These are phyloP conservation scores for Cladochytrium replicatum DNA, from an alignment of 192 early-diverging fungal genomes.

Conservation along the genomic window DNA sequence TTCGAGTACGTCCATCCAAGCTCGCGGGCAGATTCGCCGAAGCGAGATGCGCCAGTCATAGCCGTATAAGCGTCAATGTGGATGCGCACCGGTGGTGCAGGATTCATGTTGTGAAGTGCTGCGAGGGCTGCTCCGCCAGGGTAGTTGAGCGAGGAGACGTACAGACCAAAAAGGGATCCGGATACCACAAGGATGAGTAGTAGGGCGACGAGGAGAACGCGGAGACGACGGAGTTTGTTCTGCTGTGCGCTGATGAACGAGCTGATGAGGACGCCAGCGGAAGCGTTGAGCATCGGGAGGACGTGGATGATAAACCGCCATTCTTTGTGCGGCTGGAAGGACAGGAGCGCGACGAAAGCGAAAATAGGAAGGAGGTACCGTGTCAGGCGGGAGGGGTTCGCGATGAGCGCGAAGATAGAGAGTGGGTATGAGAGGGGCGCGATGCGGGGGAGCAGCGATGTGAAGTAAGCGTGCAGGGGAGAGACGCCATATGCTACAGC, in stretches of 20 bases:
- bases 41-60: slow-evolving; percentile 77
- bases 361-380: slow-evolving; percentile 44
- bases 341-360: slow-evolving; percentile 56
- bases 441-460: slow-evolving; percentile 62
- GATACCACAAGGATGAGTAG: slow-evolving; percentile 1
- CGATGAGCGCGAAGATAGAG: slow-evolving; percentile 17
- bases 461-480: slow-evolving; percentile 68
- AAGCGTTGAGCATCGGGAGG: slow-evolving; percentile 69
- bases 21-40: slow-evolving; percentile 44
- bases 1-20: slow-evolving; percentile 59
- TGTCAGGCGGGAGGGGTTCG: slow-evolving; percentile 34
- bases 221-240: slow-evolving; percentile 4
- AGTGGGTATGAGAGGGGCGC: slow-evolving; percentile 62
- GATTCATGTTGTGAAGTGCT: slow-evolving; percentile 43
- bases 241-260: background rate
- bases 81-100: slow-evolving; percentile 2
- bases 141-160: slow-evolving; percentile 70
- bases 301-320: slow-evolving; percentile 88
- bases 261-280: slow-evolving; percentile 40
- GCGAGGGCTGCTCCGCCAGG: slow-evolving; percentile 76
- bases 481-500: slow-evolving; percentile 56
- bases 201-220: slow-evolving; percentile 24
- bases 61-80: slow-evolving; percentile 70
- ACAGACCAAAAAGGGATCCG: slow-evolving; percentile 9
- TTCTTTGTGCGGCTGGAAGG: slow-evolving; percentile 83